Conservation (phyloP, 1,139 yeast genomes). For the Kluyveromyces sp. region DNA sequence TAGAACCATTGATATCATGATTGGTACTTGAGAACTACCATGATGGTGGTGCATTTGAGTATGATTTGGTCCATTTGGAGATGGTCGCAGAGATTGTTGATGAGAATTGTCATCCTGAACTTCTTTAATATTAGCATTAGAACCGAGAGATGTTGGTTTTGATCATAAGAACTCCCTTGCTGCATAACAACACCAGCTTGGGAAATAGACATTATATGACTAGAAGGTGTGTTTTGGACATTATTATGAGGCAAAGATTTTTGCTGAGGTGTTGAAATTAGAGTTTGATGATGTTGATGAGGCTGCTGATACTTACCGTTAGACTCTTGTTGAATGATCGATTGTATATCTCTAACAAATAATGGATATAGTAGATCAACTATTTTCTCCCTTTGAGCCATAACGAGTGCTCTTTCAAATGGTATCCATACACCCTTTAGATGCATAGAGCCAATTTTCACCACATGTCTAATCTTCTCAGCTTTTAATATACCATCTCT, state of each 20-base stretch:
- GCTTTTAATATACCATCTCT: slow-evolving; percentile 89
- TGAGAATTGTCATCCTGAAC: neutral
- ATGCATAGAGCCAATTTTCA: slow-evolving; percentile 95
- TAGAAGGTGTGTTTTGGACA: neutral
- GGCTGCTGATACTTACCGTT: slow-evolving; percentile 9
- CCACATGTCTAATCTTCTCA: slow-evolving; percentile 85
- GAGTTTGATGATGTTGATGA: slow-evolving; percentile 11
- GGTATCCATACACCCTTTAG: slow-evolving; percentile 98
- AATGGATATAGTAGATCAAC: slow-evolving; percentile 80
- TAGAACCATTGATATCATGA: neutral
- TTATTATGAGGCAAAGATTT: neutral
- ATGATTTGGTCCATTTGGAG: slow-evolving; percentile 16
- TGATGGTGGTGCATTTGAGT: slow-evolving; percentile 9
- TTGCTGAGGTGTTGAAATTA: slow-evolving; percentile 5
- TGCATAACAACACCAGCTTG: slow-evolving; percentile 3
- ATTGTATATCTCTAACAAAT: slow-evolving; percentile 78
- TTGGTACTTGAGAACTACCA: neutral
- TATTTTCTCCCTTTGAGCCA: slow-evolving; percentile 86
- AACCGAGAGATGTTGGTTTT: neutral
- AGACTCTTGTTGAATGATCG: slow-evolving; percentile 43
- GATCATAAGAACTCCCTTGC: neutral
- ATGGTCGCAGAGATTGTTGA: slow-evolving; percentile 6
- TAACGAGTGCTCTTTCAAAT: slow-evolving; percentile 81
- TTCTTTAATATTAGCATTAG: neutral
- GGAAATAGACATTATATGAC: neutral